Base-by-base conservation (phyloP, 306 rosid genomes). In the Begonia masoniana region DNA sequence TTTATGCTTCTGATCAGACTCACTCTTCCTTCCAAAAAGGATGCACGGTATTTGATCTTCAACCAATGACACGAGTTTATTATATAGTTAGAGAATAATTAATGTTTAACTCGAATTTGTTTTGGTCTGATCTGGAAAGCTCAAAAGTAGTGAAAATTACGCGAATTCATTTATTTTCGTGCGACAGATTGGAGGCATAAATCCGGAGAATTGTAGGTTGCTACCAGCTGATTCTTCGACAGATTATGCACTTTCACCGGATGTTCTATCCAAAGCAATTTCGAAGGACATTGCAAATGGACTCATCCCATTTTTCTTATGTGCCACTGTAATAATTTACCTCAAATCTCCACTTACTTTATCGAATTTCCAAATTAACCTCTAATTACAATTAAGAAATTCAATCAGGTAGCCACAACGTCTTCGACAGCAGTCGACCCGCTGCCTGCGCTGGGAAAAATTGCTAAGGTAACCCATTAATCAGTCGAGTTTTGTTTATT, bases 1-100 rank as follows among this genome's bases (percentile, higher is more conserved):
- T 74, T 13, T 89, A 89, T 71, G 84, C 85, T 60, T 89, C 97
- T 55, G 94, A 89, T 70, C 97, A 89, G 68, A 75, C 94, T 31
- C 95, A 85, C 56, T 74, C 88, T 49, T 60, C 88, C 54, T 35
- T 89, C 49, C 87, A 75, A 56, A 89, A 89, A 61, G 97, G 94
- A 43, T 82, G 91, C 63, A 95, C 82, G 95, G 97, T 89, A 74
- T 63, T 58, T 57, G 4, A 21, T 21, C 4, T 21, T 21, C 4
- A 21, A 21, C 3, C 24, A 2, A 21, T 21, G 19, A 17, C 19
- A 17, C 2, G 35, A 26, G 35, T 31, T 31, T 31, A 0, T 6
- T 5, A 31, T 31, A 5, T 31, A 31, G 7, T 4, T 31, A 4
- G 39, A 31, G 39, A 31, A 31, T 31, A 31, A 5, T 21, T 3